Evolutionary conservation across 169 alveolate genomes (phyloP), one percentile per base, ranked within the genome.

Genomic region (Cyclospora cayetanensis): DNA sequence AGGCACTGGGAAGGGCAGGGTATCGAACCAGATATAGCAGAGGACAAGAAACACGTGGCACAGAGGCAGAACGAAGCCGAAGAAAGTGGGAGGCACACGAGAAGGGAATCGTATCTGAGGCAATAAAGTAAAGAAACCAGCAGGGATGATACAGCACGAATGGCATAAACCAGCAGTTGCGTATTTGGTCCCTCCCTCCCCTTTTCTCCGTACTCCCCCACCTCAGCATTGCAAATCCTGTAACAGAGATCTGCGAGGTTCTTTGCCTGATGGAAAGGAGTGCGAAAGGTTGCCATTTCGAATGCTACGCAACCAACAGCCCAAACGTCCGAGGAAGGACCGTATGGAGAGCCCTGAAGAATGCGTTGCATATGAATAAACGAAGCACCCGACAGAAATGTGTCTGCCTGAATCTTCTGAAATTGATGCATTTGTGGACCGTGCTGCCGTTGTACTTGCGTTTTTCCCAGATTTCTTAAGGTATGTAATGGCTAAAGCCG

Each of bases 321-420:
- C 99, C 99, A 99, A 20, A 99, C 97, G 96, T 99, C 99, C 66
- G 99, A 97, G 77, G 99, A 99, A 95, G 98, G 96, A 90, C 98
- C 98, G 95, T 98, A 99, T 18, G 99, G 99, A 65, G 97, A 96
- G 70, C 98, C 99, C 96, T 98, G 84, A 74, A 37, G 18, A 35
- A 80, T 53, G 22, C n/a, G 22, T 22, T 53, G 66, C 22, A 53
- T 53, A 53, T 53, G 22, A 22, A 53, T 53, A 53, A 22, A 53
- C 66, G 22, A 53, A 22, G n/a, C n/a, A n/a, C n/a, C n/a, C n/a
- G n/a, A n/a, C n/a, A n/a, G n/a, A n/a, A n/a, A n/a, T n/a, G n/a
- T n/a, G n/a, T n/a, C n/a, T n/a, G n/a, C n/a, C n/a, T n/a, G n/a
- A n/a, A n/a, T n/a, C n/a, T n/a, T n/a, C n/a, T n/a, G n/a, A n/a